phyloP scores from a whole-genome alignment of 345 rosid species.

The Lepidium aucheri region DNA sequence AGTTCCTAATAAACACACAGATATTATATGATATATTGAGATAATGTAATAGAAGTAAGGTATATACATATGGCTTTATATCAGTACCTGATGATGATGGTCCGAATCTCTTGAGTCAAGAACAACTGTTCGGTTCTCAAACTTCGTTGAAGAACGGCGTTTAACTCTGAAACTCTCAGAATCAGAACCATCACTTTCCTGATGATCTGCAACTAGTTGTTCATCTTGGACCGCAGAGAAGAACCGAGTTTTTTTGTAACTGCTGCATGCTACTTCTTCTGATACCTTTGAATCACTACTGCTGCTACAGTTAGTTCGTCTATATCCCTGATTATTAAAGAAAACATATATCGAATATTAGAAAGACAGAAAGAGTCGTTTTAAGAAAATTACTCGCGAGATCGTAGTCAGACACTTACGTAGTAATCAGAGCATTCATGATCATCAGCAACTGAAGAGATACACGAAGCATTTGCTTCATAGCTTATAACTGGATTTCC shows the following conservation, averaged over 20 bases:
- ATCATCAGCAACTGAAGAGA: conserved; percentile 34
- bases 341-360: not conserved
- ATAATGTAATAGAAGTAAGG: not conserved
- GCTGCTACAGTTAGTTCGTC: conserved; percentile 37
- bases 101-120: conserved; percentile 35
- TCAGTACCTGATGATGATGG: conserved; percentile 58
- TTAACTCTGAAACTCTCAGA: conserved; percentile 81
- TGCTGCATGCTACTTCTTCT: conserved; percentile 33
- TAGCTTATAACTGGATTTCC: conserved; percentile 11
- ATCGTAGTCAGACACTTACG: conserved; percentile 44
- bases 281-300: conserved; percentile 25
- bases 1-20: not conserved
- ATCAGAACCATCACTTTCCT: conserved; percentile 79
- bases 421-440: conserved; percentile 34
- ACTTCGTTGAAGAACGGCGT: conserved; percentile 68
- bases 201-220: conserved; percentile 34
- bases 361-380: not conserved
- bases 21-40: not conserved
- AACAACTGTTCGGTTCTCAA: conserved; percentile 46
- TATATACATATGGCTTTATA: not conserved
- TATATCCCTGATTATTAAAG: conserved; percentile 35
- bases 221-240: conserved; percentile 35
- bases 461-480: conserved; percentile 44
- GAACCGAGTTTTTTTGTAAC: conserved; percentile 27
- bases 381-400: not conserved